phyloP scores from a whole-genome alignment of 148 eudicot species.

The Pouteria glomerata region DNA sequence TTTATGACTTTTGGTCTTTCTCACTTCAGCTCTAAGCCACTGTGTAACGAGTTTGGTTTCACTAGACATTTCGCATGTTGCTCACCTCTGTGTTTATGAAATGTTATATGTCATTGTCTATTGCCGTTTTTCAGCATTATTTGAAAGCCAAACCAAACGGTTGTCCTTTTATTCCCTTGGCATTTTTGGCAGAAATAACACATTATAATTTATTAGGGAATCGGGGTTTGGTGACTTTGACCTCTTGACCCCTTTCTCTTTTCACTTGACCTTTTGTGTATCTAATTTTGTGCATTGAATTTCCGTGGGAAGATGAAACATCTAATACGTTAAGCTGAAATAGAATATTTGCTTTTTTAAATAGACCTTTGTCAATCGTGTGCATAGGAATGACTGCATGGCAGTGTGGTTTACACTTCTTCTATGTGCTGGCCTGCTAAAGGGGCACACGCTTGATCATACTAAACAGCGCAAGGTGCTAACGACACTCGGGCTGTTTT shows the following conservation, averaged over 20 bases:
- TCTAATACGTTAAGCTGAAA: background rate
- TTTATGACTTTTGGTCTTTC: background rate
- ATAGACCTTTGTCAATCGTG: too few relatives aligned
- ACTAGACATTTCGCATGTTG: background rate
- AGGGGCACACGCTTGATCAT: too few relatives aligned
- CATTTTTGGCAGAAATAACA: too few relatives aligned
- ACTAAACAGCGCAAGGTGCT: too few relatives aligned
- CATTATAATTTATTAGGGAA: too few relatives aligned
- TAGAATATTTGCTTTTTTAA: background rate
- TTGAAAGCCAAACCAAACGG: background rate
- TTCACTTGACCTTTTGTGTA: background rate
- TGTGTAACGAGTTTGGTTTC: background rate
- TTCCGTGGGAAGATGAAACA: background rate
- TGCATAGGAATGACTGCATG: too few relatives aligned
- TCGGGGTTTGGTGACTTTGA: too few relatives aligned
- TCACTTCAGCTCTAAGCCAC: background rate
- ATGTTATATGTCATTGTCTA: background rate
- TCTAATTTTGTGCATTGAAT: background rate
- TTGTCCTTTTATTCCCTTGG: too few relatives aligned
- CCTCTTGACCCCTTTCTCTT: too few relatives aligned
- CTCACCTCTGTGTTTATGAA: background rate
- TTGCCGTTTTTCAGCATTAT: background rate
- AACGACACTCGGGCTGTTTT: too few relatives aligned
- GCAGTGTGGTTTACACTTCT: too few relatives aligned
- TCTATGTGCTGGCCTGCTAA: too few relatives aligned